phyloP scores from a whole-genome alignment of 2,329 filamentous ascomycete genomes.

The Ceratocystis albifundus region DNA sequence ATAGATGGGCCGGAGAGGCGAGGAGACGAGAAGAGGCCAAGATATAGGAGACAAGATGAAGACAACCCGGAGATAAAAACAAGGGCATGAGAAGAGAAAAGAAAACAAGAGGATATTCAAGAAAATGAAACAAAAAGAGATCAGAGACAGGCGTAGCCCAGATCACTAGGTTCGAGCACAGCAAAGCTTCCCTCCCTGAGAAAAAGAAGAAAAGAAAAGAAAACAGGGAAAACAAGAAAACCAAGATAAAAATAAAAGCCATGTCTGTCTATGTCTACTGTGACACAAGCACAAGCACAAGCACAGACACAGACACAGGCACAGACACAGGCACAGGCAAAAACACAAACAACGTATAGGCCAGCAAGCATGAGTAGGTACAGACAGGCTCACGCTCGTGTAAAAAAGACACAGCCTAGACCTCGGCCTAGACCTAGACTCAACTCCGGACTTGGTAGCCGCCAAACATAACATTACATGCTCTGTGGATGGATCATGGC shows the following conservation, averaged over 20 bases:
- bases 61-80: neutral
- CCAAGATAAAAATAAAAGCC: neutral
- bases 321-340: neutral
- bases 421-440: neutral
- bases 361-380: neutral
- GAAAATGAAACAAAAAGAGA: no score
- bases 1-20: no score
- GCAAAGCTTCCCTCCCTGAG: neutral
- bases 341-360: neutral
- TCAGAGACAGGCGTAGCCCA: no score
- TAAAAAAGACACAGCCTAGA: neutral
- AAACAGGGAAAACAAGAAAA: neutral
- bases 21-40: no score
- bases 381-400: neutral
- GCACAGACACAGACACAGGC: neutral
- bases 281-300: neutral
- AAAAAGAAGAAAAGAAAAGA: neutral
- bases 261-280: neutral
- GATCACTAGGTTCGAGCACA: no score
- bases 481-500: slow-evolving; percentile 21
- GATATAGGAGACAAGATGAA: no score
- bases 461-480: slow-evolving; percentile 13
- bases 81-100: neutral
- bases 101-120: neutral
- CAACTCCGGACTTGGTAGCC: neutral